These are phyloP conservation scores for Globisporangium apiculatum DNA, from an alignment of 352 stramenopile genomes.

Conservation along the genomic window DNA sequence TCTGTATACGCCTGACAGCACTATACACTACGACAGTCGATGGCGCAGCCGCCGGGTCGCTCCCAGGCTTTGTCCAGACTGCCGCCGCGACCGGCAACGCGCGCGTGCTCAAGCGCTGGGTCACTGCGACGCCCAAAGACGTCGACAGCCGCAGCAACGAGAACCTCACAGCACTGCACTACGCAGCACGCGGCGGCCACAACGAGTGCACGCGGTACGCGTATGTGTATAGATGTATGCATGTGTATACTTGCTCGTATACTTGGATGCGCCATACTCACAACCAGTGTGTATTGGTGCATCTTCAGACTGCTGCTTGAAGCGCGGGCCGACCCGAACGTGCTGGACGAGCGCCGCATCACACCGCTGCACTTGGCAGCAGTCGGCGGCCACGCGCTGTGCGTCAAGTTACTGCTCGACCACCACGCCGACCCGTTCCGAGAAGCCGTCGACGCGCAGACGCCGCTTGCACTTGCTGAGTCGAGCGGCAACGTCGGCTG, in stretches of 20 bases:
- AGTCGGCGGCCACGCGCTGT: slow-evolving; percentile 63
- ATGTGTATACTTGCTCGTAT: background rate
- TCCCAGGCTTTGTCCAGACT: slow-evolving; percentile 58
- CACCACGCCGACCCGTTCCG: slow-evolving; percentile 74
- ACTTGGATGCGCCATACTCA: background rate
- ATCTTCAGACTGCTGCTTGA: slow-evolving; percentile 38
- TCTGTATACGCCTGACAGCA: background rate
- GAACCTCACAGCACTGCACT: slow-evolving; percentile 79
- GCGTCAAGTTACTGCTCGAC: slow-evolving; percentile 76
- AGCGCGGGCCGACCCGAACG: slow-evolving; percentile 57
- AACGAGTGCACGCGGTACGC: slow-evolving; percentile 65
- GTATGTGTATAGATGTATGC: background rate
- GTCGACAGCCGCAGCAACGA: slow-evolving; percentile 61
- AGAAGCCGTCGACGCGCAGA: slow-evolving; percentile 74
- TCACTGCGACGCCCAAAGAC: slow-evolving; percentile 58
- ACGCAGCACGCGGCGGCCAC: slow-evolving; percentile 62
- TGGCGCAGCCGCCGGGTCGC: slow-evolving; percentile 22
- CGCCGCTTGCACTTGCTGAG: slow-evolving; percentile 57
- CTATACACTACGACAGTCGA: slow-evolving; percentile 12
- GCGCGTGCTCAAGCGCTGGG: slow-evolving; percentile 77
- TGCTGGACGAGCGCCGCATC: slow-evolving; percentile 62
- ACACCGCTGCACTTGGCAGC: slow-evolving; percentile 72
- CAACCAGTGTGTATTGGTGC: background rate
- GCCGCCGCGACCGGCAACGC: slow-evolving; percentile 68
- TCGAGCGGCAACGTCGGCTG: slow-evolving; percentile 75